Evolutionary conservation across 2,329 filamentous ascomycete species (phyloP).

Genomic region (Penicillium sp.): DNA sequence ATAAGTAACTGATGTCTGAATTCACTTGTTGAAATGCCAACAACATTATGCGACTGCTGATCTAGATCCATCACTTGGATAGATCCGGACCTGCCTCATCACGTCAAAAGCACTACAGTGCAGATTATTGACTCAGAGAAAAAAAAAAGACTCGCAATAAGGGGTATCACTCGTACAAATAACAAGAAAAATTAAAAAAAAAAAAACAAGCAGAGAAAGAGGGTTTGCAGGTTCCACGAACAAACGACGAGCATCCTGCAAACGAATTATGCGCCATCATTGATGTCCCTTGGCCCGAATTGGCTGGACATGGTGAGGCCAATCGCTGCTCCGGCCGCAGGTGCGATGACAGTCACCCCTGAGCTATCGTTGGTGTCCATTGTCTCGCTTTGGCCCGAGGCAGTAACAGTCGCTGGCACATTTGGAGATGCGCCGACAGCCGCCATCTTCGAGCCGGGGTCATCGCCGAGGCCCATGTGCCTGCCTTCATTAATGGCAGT

Average conservation of each 20-base stretch:
- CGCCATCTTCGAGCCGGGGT: neutral
- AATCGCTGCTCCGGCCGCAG: neutral
- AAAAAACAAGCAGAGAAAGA: neutral
- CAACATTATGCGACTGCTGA: neutral
- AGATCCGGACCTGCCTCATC: neutral
- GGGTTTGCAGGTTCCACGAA: neutral
- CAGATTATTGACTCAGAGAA: neutral
- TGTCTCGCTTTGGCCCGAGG: neutral
- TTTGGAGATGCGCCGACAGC: neutral
- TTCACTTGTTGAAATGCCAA: neutral
- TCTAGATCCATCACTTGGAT: neutral
- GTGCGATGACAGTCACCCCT: neutral
- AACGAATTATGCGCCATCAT: neutral
- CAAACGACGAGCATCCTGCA: neutral
- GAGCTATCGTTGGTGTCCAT: neutral
- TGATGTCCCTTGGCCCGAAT: neutral
- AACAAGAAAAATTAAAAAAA: neutral
- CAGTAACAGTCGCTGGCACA: neutral
- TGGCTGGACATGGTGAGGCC: neutral
- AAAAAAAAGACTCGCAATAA: constrained; percentile 3
- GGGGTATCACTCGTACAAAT: constrained; percentile 6
- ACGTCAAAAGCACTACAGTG: neutral
- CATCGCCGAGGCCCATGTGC: neutral
- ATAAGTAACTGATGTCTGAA: neutral
- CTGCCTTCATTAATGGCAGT: neutral